Base-by-base conservation (phyloP, 164 flowering plant species). In the Paratinospora sagittata region DNA sequence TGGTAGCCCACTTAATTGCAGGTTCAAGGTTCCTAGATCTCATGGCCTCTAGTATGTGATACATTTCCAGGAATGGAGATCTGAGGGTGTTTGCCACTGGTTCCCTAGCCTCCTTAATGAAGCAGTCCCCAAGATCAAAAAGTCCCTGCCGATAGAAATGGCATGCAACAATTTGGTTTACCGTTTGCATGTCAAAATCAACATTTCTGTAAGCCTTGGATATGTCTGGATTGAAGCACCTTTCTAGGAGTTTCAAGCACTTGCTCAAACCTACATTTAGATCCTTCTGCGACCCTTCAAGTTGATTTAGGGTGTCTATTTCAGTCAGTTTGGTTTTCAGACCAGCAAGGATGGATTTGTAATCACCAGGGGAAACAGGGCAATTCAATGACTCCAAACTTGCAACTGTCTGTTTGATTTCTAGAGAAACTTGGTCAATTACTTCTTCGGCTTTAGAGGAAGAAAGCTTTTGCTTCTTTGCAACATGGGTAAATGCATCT, bases 401-500 rank as follows among this genome's bases (percentile, higher is more conserved):
- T 33, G 73, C 76, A 23, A 89, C 17, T 24, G 88, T 83, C 39
- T 80, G 77, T 67, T 83, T 89, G 11, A 90, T 84, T 87, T 90
- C 94, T 69, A 70, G 84, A 63, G 73, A 76, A 47, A 90, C 76
- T 41, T 75, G 87, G 21, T 91, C 93, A 52, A 91, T 81, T 33
- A 85, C 83, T 81, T 89, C 94, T 67, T 85, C 85, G 52, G 85
- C 71, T 76, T 82, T 91, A n/a, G 90, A 87, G 26, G 78, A 73
- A 33, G 85, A 86, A 3, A 90, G 64, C 76, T 86, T 90, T 78
- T 89, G 97, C 81, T 88, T 92, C 84, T 92, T 92, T n/a, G 88
- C 60, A 67, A 89, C 92, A 27, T 87, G 86, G 57, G 88, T 96
- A 82, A 94, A 90, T 72, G 90, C 94, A 82, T 88, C 96, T 82